These are phyloP conservation scores for Tricholoma saponaceum DNA, from an alignment of 768 basidiomycete species.

Conservation along the genomic window DNA sequence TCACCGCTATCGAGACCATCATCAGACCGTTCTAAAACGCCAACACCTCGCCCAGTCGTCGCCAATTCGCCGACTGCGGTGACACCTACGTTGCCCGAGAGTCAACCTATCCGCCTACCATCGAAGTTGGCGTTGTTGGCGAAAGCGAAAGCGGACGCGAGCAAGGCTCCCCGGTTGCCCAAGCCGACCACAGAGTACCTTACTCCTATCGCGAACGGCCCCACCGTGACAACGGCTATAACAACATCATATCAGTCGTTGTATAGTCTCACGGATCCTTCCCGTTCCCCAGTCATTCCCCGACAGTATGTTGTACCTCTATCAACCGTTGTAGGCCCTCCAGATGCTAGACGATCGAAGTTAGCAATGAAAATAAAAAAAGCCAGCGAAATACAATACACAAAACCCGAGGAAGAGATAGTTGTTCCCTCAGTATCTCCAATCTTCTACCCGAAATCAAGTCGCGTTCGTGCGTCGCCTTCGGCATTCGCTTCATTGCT, in stretches of 20 bases:
- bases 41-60: slow-evolving; percentile 13
- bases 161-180: slow-evolving; percentile 42
- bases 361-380: slow-evolving; percentile 71
- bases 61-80: slow-evolving; percentile 1
- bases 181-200: slow-evolving; percentile 62
- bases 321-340: slow-evolving; percentile 20
- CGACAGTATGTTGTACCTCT: slow-evolving; percentile 43
- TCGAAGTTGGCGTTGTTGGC: slow-evolving; percentile 77
- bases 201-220: slow-evolving; percentile 76
- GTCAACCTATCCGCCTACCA: slow-evolving; percentile 34
- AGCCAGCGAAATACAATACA: slow-evolving; percentile 41
- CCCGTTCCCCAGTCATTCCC: slow-evolving; percentile 35
- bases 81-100: slow-evolving; percentile 24
- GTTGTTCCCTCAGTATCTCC: slow-evolving; percentile 37
- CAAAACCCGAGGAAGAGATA: slow-evolving; percentile 35
- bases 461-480: slow-evolving; percentile 66
- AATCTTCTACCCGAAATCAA: slow-evolving; percentile 53
- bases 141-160: slow-evolving; percentile 46
- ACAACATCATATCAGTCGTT: slow-evolving; percentile 78
- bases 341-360: slow-evolving; percentile 57
- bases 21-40: slow-evolving; percentile 17
- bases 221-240: slow-evolving; percentile 81
- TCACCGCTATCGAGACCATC: slow-evolving; percentile 15
- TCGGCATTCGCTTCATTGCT: slow-evolving; percentile 76
- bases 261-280: slow-evolving; percentile 54